Conservation (phyloP, 306 rosid species). For the Cyamopsis tetragonoloba region DNA sequence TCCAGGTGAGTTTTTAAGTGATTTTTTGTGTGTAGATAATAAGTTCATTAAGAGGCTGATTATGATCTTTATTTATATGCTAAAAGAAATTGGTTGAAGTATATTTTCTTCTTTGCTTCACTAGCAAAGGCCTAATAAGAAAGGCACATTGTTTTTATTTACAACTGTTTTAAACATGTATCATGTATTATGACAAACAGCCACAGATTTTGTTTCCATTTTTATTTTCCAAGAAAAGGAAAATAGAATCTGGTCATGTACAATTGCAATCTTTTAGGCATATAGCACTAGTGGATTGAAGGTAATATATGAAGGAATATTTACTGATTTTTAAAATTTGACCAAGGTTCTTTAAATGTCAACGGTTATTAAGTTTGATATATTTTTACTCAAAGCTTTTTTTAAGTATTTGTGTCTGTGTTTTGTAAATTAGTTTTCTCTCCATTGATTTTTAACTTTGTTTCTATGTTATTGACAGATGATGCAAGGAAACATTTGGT, state of each 20-base stretch:
- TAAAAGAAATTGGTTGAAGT: background rate
- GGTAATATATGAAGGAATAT: background rate
- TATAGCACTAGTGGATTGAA: background rate
- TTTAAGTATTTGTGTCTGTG: background rate
- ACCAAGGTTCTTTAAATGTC: background rate
- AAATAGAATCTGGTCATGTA: background rate
- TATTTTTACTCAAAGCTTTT: background rate
- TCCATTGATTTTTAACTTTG: background rate
- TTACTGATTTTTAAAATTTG: background rate
- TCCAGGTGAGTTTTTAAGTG: slow-evolving; percentile 61
- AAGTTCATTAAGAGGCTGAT: background rate
- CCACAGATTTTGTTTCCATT: no score
- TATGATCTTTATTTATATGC: background rate
- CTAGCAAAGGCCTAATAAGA: background rate
- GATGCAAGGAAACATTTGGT: slow-evolving; percentile 87
- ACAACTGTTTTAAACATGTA: background rate
- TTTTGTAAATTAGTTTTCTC: background rate
- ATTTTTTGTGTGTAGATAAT: background rate
- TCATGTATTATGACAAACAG: no score
- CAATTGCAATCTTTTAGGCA: background rate
- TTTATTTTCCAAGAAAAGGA: background rate
- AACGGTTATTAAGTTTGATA: background rate
- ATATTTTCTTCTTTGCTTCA: background rate
- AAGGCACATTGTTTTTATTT: no score
- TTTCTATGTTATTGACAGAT: slow-evolving; percentile 37